A percentile compares a stretch with the other conserved stretches of the same genome.
These are phyloP conservation scores for Gracilariopsis chorda DNA, from an alignment of 23 red algal genomes.

Conservation along the genomic window DNA sequence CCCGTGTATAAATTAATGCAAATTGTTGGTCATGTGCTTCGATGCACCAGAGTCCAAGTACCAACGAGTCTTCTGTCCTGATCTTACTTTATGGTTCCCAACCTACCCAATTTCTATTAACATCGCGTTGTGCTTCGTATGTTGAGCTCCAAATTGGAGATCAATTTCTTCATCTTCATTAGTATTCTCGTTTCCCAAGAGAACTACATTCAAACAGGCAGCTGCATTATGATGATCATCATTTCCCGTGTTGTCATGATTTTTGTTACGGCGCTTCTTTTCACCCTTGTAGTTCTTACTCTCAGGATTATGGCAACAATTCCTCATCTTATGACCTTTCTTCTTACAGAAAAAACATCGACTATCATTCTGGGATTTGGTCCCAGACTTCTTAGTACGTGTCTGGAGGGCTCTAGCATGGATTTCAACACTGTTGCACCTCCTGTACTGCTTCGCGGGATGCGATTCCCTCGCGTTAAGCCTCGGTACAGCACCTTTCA, in stretches of 20 bases:
- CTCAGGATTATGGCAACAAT: not conserved
- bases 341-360: not conserved
- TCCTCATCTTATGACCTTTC: not conserved
- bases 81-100: not conserved
- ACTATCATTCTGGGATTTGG: too few species aligned
- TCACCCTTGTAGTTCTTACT: not conserved
- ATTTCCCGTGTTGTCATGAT: too few species aligned
- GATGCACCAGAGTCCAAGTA: not conserved
- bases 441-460: not conserved
- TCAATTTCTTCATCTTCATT: too few species aligned
- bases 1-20: not conserved
- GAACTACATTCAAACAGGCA: too few species aligned
- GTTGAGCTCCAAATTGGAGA: too few species aligned
- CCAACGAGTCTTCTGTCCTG: not conserved
- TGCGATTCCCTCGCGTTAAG: not conserved
- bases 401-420: not conserved
- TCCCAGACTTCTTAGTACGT: not conserved
- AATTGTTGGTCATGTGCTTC: not conserved
- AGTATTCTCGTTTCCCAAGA: too few species aligned
- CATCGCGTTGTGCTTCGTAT: too few species aligned
- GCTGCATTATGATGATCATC: too few species aligned
- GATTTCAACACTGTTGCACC: too few species aligned
- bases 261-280: too few species aligned
- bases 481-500: not conserved
- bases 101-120: too few species aligned